Evolutionary conservation across 352 stramenopile genomes (phyloP), one percentile per base, ranked within the genome.

Genomic region (Phytophthora ramorum): DNA sequence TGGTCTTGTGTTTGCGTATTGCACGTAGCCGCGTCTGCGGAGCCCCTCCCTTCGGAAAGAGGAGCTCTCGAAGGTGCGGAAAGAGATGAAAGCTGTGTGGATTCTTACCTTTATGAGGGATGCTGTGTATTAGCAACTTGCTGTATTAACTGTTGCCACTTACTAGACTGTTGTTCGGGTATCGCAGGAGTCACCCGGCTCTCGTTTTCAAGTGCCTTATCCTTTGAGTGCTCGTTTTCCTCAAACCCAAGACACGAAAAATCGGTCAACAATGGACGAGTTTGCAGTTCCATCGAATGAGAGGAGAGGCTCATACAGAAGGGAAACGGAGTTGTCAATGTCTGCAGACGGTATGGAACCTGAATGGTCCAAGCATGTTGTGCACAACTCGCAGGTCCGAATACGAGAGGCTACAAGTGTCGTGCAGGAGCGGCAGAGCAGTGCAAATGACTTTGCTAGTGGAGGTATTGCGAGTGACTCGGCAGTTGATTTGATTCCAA

Each of bases 41-140:
- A 87, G 78, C 43, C 80, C 71, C 4, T 87, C 85, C 30, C 50
- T 63, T 5, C 63, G 78, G 45, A 84, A 76, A 48, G 56, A 80
- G 5, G 76, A 83, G 47, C 41, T 70, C 4, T 67, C 64, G 14
- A 49, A 72, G 76, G 78, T 87, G 43, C 13, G 50, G 24, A n/a
- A n/a, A n/a, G n/a, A n/a, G n/a, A n/a, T n/a, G n/a, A n/a, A 43
- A 47, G 6, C 8, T 12, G 28, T 7, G 7, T 41, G 35, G 5
- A 12, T 41, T 41, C 12, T 17, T 17, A 41, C 9, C 22, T 24
- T 45, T 10, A 22, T 45, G 38, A 32, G 38, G 37, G 16, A 13
- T 20, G 4, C 16, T 44, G 8, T 9, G 16, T 19, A 13, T 16
- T 22, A n/a, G n/a, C n/a, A n/a, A n/a, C n/a, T n/a, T n/a, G n/a